Conservation (phyloP, 768 basidiomycete genomes). For the Mycena haematopus region DNA sequence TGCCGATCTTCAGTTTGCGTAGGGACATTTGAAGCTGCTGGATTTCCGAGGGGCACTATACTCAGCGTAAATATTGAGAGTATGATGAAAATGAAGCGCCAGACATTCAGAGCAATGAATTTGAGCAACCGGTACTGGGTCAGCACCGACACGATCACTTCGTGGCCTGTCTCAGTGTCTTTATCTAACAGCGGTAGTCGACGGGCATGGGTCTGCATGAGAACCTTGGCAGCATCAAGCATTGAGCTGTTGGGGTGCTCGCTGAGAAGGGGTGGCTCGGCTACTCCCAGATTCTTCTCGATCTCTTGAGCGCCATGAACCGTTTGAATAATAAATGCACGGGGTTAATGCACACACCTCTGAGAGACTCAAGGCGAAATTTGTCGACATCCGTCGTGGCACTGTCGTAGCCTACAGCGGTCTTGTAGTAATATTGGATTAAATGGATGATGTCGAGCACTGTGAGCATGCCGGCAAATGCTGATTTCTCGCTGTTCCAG, state of each 20-base stretch:
- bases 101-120: slow-evolving; percentile 96
- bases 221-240: slow-evolving; percentile 86
- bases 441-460: slow-evolving; percentile 99
- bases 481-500: slow-evolving; percentile 94
- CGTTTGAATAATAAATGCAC: slow-evolving; percentile 5
- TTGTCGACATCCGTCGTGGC: slow-evolving; percentile 92
- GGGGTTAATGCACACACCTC: slow-evolving; percentile 71
- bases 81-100: slow-evolving; percentile 34
- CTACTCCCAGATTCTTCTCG: slow-evolving; percentile 90
- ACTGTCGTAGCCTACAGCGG: slow-evolving; percentile 69
- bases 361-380: slow-evolving; percentile 84
- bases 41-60: slow-evolving; percentile 85
- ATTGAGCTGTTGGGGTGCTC: slow-evolving; percentile 90
- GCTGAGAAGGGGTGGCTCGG: slow-evolving; percentile 85
- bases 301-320: slow-evolving; percentile 65
- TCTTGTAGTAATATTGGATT: slow-evolving; percentile 97
- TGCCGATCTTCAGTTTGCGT: slow-evolving; percentile 90
- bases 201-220: slow-evolving; percentile 95
- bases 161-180: slow-evolving; percentile 92
- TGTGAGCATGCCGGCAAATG: slow-evolving; percentile 98
- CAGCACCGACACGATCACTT: slow-evolving; percentile 93
- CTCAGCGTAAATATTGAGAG: slow-evolving; percentile 23
- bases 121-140: slow-evolving; percentile 98
- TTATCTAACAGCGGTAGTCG: slow-evolving; percentile 92
- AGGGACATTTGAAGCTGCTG: slow-evolving; percentile 80